Percentiles rank a stretch among this genome's conserved stretches.
Evolutionary conservation across 305 asterid species (phyloP).

Genomic region (Monarda citriodora): DNA sequence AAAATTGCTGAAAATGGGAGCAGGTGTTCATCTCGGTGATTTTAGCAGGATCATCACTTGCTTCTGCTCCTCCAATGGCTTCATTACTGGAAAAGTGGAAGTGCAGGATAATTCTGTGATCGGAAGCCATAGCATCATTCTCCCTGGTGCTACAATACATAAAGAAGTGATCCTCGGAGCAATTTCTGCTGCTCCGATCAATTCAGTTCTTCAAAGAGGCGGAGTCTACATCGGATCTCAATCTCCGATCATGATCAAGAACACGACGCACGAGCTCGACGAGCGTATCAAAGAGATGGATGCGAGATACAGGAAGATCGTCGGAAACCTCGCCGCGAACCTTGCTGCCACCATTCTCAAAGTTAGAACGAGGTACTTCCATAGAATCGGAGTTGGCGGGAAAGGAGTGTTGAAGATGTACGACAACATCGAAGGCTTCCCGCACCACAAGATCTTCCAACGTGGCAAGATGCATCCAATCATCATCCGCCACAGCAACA

Average conservation of each 20-base stretch:
- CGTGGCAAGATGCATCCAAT: conserved; percentile 62
- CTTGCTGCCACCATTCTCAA: conserved; percentile 87
- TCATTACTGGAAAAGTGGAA: conserved; percentile 47
- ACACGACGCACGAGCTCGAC: conserved; percentile 63
- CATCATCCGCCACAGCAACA: conserved; percentile 84
- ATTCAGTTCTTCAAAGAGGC: conserved; percentile 67
- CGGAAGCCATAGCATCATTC: conserved; percentile 86
- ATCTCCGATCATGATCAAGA: conserved; percentile 76
- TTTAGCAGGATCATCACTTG: conserved; percentile 76
- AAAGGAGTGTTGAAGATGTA: conserved; percentile 61
- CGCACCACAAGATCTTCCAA: conserved; percentile 62
- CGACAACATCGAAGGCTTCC: conserved; percentile 61
- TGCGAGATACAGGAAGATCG: conserved; percentile 63
- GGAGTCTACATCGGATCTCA: conserved; percentile 90
- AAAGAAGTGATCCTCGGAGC: conserved; percentile 85
- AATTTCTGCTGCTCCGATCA: conserved; percentile 70
- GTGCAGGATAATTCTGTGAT: conserved; percentile 67
- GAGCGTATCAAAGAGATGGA: conserved; percentile 92
- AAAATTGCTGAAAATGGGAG: conserved; percentile 52
- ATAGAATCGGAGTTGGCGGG: conserved; percentile 78
- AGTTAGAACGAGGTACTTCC: conserved; percentile 83
- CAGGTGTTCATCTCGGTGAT: conserved; percentile 90
- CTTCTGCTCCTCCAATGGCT: conserved; percentile 57
- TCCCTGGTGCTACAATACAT: conserved; percentile 70
- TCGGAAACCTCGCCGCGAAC: conserved; percentile 88